Percentiles rank a stretch among this genome's conserved stretches.
These are phyloP conservation scores for Fusarium armeniacum DNA, from an alignment of 2,329 filamentous ascomycete species.

Conservation along the genomic window DNA sequence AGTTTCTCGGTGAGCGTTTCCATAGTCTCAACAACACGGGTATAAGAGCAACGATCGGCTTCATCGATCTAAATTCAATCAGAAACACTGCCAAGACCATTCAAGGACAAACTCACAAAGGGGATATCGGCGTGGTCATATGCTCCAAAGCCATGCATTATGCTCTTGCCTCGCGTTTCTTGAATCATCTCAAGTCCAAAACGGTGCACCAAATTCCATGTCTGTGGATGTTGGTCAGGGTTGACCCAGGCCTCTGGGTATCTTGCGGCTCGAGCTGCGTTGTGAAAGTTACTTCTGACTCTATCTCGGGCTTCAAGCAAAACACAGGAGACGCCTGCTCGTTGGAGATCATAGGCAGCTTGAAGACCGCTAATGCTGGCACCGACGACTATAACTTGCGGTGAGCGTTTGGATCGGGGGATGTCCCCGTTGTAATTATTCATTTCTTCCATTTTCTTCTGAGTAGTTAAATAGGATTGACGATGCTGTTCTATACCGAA, in stretches of 20 bases:
- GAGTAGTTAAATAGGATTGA: background rate
- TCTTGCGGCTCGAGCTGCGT: background rate
- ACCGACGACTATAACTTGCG: background rate
- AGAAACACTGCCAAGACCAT: background rate
- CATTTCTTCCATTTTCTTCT: background rate
- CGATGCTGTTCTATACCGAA: background rate
- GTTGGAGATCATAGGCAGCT: background rate
- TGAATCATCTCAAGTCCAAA: background rate
- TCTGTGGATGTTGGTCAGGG: background rate
- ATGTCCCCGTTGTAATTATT: no score
- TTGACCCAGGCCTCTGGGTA: background rate
- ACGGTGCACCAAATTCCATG: background rate
- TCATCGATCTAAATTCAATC: background rate
- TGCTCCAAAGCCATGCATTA: background rate
- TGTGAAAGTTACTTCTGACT: background rate
- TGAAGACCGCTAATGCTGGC: background rate
- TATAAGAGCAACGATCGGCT: background rate
- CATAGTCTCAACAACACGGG: background rate
- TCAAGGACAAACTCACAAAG: background rate
- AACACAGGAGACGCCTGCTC: background rate
- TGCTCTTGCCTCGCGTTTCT: background rate
- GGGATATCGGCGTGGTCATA: background rate
- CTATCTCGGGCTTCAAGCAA: background rate
- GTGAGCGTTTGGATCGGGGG: background rate
- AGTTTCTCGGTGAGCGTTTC: background rate